These are phyloP conservation scores for Calonectria fujianensis DNA, from an alignment of 2,329 filamentous ascomycete genomes.

Conservation along the genomic window DNA sequence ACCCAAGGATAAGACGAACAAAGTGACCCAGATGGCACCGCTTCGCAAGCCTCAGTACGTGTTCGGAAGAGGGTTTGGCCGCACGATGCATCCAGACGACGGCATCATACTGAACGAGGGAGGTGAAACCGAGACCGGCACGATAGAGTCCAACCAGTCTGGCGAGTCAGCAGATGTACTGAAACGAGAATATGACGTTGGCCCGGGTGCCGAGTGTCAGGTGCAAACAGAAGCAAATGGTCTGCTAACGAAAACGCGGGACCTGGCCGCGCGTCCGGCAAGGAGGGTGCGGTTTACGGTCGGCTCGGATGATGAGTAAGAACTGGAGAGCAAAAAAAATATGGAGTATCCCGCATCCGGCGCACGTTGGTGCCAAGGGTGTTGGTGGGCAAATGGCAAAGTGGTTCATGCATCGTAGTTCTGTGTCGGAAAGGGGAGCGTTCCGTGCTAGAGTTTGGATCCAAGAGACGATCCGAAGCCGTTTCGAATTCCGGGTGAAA, in stretches of 20 bases:
- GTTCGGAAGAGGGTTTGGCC: conserved; percentile 71
- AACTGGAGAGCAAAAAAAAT: conserved; percentile 12
- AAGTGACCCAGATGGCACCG: conserved; percentile 69
- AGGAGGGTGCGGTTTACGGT: conserved; percentile 59
- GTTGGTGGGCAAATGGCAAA: neutral
- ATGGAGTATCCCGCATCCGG: neutral
- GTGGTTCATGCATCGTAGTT: conserved; percentile 7
- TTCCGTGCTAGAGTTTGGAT: neutral
- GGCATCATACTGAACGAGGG: conserved; percentile 61
- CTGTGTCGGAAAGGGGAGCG: neutral
- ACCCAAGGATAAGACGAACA: conserved; percentile 54
- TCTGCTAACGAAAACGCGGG: conserved; percentile 41
- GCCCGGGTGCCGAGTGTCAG: conserved; percentile 40
- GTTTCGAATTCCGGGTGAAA: conserved; percentile 24
- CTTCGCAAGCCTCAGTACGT: conserved; percentile 68
- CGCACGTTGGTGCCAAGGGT: neutral
- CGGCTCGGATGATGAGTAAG: conserved; percentile 48
- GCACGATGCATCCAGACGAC: conserved; percentile 65
- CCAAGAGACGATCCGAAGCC: conserved; percentile 9
- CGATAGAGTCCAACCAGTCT: conserved; percentile 32
- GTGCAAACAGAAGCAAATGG: conserved; percentile 35
- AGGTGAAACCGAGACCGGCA: conserved; percentile 39
- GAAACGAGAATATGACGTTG: conserved; percentile 53
- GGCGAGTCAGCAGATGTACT: conserved; percentile 41
- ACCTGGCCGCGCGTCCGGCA: conserved; percentile 52